Base-by-base conservation (phyloP, 2,329 filamentous ascomycete genomes). In the Pseudogymnoascus sp. region DNA sequence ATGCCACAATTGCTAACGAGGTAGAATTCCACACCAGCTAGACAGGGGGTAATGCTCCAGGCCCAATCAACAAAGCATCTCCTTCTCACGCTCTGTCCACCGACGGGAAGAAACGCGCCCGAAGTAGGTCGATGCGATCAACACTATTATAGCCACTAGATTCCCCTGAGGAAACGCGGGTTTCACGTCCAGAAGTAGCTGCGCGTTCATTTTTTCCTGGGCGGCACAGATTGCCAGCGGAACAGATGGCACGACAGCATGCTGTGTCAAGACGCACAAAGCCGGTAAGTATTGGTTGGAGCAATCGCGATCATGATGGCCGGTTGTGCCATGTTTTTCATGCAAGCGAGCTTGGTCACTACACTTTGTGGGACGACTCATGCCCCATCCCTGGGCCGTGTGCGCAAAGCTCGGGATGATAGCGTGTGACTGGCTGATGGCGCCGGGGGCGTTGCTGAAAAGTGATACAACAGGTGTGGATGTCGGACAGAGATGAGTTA, bases 201-300 rank as follows among this genome's bases (percentile, higher is more conserved):
- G 48, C 29, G n/a, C 18, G 4, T 33, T 33, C 31, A 13, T 18
- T 55, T 55, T 33, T 15, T 21, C 48, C 48, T 18, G 2, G 33
- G 27, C 29, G 48, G 8, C 48, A 55, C 27, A 55, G n/a, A 55
- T 18, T 55, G 48, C 48, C 48, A 55, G 48, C 48, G 48, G 48
- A 18, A 12, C 48, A 33, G 29, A 18, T 33, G 12, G 27, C 5
- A 55, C 48, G 18, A 31, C 27, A 18, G 8, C 48, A 33, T 15
- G 29, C n/a, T 12, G 48, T 55, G 29, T 3, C n/a, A 12, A 1
- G 48, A 18, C 5, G 9, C 29, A 33, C 48, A 55, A 7, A 33
- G 29, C 29, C 5, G n/a, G 48, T 27, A 18, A 55, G 48, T 33
- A 13, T 33, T 33, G 48, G 48, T 55, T 55, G 48, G 48, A 55